Evolutionary conservation across 228 moss, liverwort and hornwort genomes (phyloP), one percentile per base, ranked within the genome.

Genomic region (Sphagnum fallax): DNA sequence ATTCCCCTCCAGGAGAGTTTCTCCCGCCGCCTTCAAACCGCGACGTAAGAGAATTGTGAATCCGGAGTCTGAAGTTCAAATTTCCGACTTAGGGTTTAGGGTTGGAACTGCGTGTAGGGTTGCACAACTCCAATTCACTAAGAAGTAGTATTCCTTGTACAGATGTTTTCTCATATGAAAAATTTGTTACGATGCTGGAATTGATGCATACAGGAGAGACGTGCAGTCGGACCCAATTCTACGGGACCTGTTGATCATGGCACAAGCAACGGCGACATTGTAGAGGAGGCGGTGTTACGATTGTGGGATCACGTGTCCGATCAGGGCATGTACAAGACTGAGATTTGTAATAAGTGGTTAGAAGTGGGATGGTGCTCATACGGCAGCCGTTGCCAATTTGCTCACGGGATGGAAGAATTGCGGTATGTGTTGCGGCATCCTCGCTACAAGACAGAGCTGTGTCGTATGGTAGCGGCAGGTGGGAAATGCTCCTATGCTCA

Each of bases 291-390:
- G 32, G 48, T 57, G 47, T 47, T 60, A 58, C 18, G 4, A 16
- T 32, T 15, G 10, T 60, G 53, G 69, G 47, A 16, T 53, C 14
- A 68, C 16, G 79, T 79, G 47, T 61, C 53, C 52, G 71, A 74
- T 71, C 81, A 81, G 53, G 81, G 81, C 9, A 74, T 77, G 69
- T 72, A 71, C 68, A 81, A 81, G 47, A 81, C 81, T 5, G 81
- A 81, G 52, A 67, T 77, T 11, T 81, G 81, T 63, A 81, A 77
- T 68, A 81, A 77, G 52, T 81, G 77, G 77, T 67, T 67, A 60
- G 70, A 72, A 58, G 65, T 58, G 58, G 70, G 74, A 7, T 55
- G 13, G n/a, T 81, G 81, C 53, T 68, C 71, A 6, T 81, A 81
- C 14, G 74, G 67, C 9, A 67, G 66, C 52, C 68, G 74, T 9